A percentile compares a stretch with the other conserved stretches of the same genome.
phyloP scores from a whole-genome alignment of 2,329 filamentous ascomycete genomes.

The Monosporascus sp. region DNA sequence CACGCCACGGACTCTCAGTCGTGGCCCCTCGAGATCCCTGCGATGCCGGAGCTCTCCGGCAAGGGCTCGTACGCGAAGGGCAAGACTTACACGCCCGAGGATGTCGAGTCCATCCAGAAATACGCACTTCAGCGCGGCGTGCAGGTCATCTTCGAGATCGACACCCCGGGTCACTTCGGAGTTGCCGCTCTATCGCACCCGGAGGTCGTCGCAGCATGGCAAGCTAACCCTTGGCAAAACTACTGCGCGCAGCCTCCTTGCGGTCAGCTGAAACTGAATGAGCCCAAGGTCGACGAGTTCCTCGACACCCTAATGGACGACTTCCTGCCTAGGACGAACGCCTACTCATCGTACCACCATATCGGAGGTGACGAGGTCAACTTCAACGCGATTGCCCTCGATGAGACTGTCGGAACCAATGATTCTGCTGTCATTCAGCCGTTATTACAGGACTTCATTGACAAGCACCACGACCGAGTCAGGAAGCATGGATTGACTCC shows the following conservation, averaged over 20 bases:
- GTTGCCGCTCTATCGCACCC: conserved; percentile 62
- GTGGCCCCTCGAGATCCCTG: conserved; percentile 76
- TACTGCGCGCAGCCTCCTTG: conserved; percentile 61
- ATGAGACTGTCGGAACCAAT: conserved; percentile 66
- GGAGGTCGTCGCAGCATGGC: conserved; percentile 63
- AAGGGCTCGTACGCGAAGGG: conserved; percentile 68
- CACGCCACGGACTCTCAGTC: conserved; percentile 81
- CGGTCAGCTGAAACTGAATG: conserved; percentile 72
- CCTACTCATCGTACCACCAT: conserved; percentile 73
- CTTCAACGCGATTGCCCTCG: conserved; percentile 65
- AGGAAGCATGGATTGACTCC: conserved; percentile 60
- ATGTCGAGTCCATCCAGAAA: conserved; percentile 61
- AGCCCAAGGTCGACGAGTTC: conserved; percentile 63
- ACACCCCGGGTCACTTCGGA: conserved; percentile 75
- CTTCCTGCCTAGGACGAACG: conserved; percentile 63
- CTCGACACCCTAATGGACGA: conserved; percentile 69
- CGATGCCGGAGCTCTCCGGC: conserved; percentile 63
- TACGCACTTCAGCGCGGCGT: conserved; percentile 66
- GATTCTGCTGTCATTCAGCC: conserved; percentile 60
- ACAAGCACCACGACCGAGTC: conserved; percentile 62
- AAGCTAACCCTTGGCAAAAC: conserved; percentile 48
- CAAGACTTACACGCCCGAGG: conserved; percentile 60
- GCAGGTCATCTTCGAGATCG: conserved; percentile 69
- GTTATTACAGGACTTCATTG: conserved; percentile 71
- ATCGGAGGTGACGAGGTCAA: conserved; percentile 87